These are phyloP conservation scores for Pythium chondricola DNA, from an alignment of 352 stramenopile genomes.

Conservation along the genomic window DNA sequence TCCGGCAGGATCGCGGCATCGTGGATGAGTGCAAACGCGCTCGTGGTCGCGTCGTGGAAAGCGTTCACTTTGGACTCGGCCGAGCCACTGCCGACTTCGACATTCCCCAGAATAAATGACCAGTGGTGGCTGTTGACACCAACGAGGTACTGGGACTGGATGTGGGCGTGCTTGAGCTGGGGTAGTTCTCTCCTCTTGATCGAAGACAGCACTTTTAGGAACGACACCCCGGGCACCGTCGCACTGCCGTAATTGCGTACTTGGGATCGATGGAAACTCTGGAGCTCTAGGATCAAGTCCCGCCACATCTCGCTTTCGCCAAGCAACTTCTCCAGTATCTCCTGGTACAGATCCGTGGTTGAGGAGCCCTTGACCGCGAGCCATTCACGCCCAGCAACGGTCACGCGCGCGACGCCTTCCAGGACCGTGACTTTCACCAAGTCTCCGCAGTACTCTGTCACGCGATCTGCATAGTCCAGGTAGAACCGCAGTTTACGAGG, in stretches of 20 bases:
- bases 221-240: slow-evolving; percentile 28
- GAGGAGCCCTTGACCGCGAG: slow-evolving; percentile 32
- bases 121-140: slow-evolving; percentile 50
- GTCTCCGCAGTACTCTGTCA: slow-evolving; percentile 29
- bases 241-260: slow-evolving; percentile 11
- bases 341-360: slow-evolving; percentile 34
- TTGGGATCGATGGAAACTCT: slow-evolving; percentile 17
- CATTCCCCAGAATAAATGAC: slow-evolving; percentile 50
- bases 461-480: slow-evolving; percentile 50
- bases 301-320: slow-evolving; percentile 39
- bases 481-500: slow-evolving; percentile 68
- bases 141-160: slow-evolving; percentile 43
- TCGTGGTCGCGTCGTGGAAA: slow-evolving; percentile 34
- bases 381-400: slow-evolving; percentile 44
- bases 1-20: slow-evolving; percentile 14
- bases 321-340: slow-evolving; percentile 43
- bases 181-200: slow-evolving; percentile 29
- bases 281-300: slow-evolving; percentile 32
- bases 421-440: slow-evolving; percentile 39
- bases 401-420: slow-evolving; percentile 30
- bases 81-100: slow-evolving; percentile 67
- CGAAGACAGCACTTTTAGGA: slow-evolving; percentile 45
- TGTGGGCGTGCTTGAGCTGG: slow-evolving; percentile 27
- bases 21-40: slow-evolving; percentile 39
- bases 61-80: slow-evolving; percentile 43